Evolutionary conservation across 257 asterid genomes (phyloP), one percentile per base, ranked within the genome.

Genomic region (Primulina tabacum): DNA sequence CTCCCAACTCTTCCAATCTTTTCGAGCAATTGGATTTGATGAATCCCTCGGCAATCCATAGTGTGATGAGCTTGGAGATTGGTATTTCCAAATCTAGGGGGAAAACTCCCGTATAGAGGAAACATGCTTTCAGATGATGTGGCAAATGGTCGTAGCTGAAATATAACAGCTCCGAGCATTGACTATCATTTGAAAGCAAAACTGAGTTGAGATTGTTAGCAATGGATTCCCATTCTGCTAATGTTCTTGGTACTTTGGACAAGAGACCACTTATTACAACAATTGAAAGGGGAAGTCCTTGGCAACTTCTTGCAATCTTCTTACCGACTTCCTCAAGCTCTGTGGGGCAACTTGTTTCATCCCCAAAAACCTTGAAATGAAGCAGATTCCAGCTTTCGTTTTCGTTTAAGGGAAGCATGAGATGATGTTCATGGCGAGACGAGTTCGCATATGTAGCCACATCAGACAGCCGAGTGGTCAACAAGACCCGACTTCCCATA

Each of bases 21-120:
- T 62, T 24, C 10, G 5, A 1, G 14, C 30, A n/a, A 8, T 0
- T 30, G 29, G 52, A 7, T 4, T 62, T 14, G 2, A 75, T 1
- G 38, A 75, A 79, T 24, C 80, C 80, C 26, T 71, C 75, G 2
- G 63, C 65, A 9, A 75, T 37, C 80, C 73, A 73, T 24, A 68
- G 10, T 9, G 20, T 30, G 7, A 28, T 64, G 8, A 73, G 38
- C 64, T 59, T 68, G 47, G 72, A 16, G 16, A 40, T 40, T 12
- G 52, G 52, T 40, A 12, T 40, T 40, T 40, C 17, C 52, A 9
- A 37, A 40, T 40, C 52, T 21, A 40, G 52, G 52, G n/a, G 52
- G 52, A 40, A 40, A 10, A 40, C 52, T 40, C 52, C 52, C 17
- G 17, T 40, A 40, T 40, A 40, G 52, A 40, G 52, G 52, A 40